Conservation (phyloP, 78 protist genomes). For the Polysphondylium violaceum region DNA sequence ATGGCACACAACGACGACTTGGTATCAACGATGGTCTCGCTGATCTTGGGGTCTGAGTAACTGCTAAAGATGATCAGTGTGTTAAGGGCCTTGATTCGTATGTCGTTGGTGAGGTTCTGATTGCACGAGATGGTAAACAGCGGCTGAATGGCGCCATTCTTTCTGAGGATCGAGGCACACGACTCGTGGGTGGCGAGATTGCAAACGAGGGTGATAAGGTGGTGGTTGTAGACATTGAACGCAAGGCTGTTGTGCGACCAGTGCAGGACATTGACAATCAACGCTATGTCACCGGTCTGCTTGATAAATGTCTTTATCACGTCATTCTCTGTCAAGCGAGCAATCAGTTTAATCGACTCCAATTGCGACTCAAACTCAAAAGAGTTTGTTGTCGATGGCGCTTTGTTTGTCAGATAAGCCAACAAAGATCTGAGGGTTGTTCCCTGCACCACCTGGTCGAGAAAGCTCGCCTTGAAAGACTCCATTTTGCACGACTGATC, state of each 20-base stretch:
- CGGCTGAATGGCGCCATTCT: conserved; percentile 38
- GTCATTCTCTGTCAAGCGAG: conserved; percentile 60
- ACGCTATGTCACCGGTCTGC: conserved; percentile 71
- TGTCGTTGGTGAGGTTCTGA: conserved; percentile 1
- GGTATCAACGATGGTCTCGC: conserved; percentile 59
- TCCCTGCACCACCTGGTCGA: conserved; percentile 42
- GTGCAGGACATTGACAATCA: conserved; percentile 25
- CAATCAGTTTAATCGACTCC: conserved; percentile 31
- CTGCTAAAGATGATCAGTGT: conserved; percentile 68
- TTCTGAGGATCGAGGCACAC: conserved; percentile 49
- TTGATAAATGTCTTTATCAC: conserved; percentile 41
- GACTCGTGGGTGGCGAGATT: conserved; percentile 72
- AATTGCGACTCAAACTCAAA: conserved; percentile 43
- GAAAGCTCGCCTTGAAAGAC: background rate
- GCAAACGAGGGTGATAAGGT: conserved; percentile 19
- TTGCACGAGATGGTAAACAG: conserved; percentile 23
- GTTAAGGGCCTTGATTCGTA: conserved; percentile 33
- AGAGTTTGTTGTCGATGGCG: background rate
- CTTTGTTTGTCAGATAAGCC: conserved; percentile 1
- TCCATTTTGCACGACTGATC: background rate
- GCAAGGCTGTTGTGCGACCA: conserved; percentile 21
- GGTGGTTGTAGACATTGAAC: background rate
- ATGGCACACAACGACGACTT: conserved; percentile 12
- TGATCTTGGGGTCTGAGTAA: conserved; percentile 66
- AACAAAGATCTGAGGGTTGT: conserved; percentile 44